Percentiles rank a stretch among this genome's conserved stretches.
These are phyloP conservation scores for Drechmeria coniospora DNA, from an alignment of 2,329 filamentous ascomycete genomes.

Conservation along the genomic window DNA sequence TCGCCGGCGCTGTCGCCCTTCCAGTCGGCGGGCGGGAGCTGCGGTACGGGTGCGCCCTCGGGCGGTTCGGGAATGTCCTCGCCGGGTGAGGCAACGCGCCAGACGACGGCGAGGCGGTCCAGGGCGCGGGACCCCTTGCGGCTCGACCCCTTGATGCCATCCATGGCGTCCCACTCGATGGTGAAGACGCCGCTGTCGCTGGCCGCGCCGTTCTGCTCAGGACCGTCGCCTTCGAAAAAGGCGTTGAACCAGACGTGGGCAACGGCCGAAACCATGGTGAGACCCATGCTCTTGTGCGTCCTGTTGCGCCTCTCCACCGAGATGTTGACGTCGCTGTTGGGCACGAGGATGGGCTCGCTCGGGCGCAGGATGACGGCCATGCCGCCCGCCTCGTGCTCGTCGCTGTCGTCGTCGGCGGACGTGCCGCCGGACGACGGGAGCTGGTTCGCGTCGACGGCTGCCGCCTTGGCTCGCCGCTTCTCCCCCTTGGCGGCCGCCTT, in stretches of 20 bases:
- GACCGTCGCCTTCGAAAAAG: conserved; percentile 74
- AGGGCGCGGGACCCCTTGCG: conserved; percentile 70
- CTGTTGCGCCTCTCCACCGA: conserved; percentile 77
- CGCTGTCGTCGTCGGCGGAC: no score
- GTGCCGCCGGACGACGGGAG: no score
- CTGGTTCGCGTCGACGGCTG: no score
- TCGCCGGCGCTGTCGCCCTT: conserved; percentile 38
- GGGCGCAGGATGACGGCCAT: conserved; percentile 70
- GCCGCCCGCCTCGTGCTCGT: conserved; percentile 40
- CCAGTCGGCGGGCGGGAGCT: conserved; percentile 62
- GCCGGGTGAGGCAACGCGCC: conserved; percentile 35
- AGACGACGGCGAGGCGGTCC: conserved; percentile 73
- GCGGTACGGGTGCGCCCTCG: conserved; percentile 51
- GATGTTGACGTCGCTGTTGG: conserved; percentile 78
- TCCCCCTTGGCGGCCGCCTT: conserved; percentile 12
- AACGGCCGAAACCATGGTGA: conserved; percentile 82
- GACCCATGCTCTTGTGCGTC: conserved; percentile 58
- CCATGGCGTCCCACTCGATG: conserved; percentile 55
- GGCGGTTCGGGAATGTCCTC: conserved; percentile 43
- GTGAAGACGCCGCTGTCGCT: conserved; percentile 49
- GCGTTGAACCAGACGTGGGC: conserved; percentile 96
- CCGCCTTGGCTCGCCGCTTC: conserved; percentile 10
- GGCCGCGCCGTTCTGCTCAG: conserved; percentile 49
- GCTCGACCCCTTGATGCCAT: conserved; percentile 83
- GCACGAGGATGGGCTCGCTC: conserved; percentile 48